Evolutionary conservation across 176 grass and related monocot species (phyloP).

Genomic region (Phoenix roebelenii): DNA sequence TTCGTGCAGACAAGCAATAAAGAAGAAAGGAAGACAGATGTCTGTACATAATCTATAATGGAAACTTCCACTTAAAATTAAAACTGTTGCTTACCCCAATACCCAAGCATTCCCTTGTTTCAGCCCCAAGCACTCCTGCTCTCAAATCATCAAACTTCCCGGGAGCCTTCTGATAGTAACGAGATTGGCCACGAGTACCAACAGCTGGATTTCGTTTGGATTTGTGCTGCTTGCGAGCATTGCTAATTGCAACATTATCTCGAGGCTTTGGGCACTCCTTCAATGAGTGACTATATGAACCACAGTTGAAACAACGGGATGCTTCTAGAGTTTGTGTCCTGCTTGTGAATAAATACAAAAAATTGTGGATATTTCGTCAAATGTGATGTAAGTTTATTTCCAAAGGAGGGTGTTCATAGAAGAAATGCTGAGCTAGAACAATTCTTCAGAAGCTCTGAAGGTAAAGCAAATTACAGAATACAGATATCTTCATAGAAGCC

Average conservation of each 20-base stretch:
- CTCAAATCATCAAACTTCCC: slow-evolving; percentile 90
- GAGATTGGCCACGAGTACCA: slow-evolving; percentile 49
- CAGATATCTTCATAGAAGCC: too few species aligned
- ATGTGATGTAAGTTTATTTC: neutral
- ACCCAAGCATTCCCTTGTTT: slow-evolving; percentile 89
- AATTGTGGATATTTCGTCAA: slow-evolving; percentile 11
- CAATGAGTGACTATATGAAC: slow-evolving; percentile 80
- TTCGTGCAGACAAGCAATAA: too few species aligned
- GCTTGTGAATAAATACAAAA: slow-evolving; percentile 22
- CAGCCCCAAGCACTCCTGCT: slow-evolving; percentile 75
- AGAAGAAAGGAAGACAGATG: too few species aligned
- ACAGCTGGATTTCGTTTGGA: slow-evolving; percentile 54
- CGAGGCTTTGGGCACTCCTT: slow-evolving; percentile 89
- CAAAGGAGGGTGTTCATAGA: neutral
- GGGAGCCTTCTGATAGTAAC: slow-evolving; percentile 72
- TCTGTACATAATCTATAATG: too few species aligned
- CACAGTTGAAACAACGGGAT: slow-evolving; percentile 96
- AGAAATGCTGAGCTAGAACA: neutral
- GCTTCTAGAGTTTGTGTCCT: slow-evolving; percentile 48
- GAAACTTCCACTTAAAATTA: too few species aligned
- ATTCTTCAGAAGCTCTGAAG: neutral
- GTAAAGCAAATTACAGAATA: neutral
- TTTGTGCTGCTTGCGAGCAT: slow-evolving; percentile 67
- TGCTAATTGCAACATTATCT: slow-evolving; percentile 73
- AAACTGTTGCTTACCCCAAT: slow-evolving; percentile 54